phyloP scores from a whole-genome alignment of 192 early-diverging fungal species.

The Pilobolus umbonatus region DNA sequence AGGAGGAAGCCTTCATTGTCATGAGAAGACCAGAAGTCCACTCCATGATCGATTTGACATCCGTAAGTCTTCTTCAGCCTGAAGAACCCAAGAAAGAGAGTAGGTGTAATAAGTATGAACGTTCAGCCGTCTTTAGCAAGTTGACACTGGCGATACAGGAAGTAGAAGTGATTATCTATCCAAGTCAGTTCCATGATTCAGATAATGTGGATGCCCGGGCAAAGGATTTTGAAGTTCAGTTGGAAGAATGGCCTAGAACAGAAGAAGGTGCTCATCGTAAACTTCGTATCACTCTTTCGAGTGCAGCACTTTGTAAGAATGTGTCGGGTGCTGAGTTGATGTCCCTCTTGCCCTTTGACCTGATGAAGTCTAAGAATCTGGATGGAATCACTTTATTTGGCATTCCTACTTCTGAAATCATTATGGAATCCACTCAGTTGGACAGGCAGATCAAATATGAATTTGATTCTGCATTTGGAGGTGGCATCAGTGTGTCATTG shows the following conservation, averaged over 20 bases:
- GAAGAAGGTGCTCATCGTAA: conserved; percentile 9
- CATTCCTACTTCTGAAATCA: conserved; percentile 36
- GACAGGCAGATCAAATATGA: conserved; percentile 23
- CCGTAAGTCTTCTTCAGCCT: neutral
- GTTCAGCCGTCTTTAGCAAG: neutral
- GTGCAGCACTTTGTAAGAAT: conserved; percentile 33
- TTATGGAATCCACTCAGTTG: conserved; percentile 33
- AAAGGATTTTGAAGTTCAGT: conserved; percentile 15
- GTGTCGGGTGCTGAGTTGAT: conserved; percentile 21
- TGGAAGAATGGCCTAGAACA: conserved; percentile 12
- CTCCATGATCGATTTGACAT: neutral
- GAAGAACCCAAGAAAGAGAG: neutral
- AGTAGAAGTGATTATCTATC: conserved; percentile 37
- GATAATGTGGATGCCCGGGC: conserved; percentile 38
- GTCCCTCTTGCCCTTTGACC: neutral
- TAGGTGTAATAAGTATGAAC: too few species aligned
- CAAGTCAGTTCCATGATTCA: conserved; percentile 39
- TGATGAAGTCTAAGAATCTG: conserved; percentile 4
- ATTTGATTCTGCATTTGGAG: conserved; percentile 37
- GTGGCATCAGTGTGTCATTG: conserved; percentile 39
- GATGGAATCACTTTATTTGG: conserved; percentile 34
- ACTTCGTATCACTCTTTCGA: conserved; percentile 20
- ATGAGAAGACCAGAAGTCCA: too few species aligned
- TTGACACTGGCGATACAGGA: neutral
- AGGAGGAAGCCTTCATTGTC: conserved; percentile 19